Evolutionary conservation across 2,329 filamentous ascomycete genomes (phyloP), one percentile per base, ranked within the genome.

Genomic region (Exophiala sideris): DNA sequence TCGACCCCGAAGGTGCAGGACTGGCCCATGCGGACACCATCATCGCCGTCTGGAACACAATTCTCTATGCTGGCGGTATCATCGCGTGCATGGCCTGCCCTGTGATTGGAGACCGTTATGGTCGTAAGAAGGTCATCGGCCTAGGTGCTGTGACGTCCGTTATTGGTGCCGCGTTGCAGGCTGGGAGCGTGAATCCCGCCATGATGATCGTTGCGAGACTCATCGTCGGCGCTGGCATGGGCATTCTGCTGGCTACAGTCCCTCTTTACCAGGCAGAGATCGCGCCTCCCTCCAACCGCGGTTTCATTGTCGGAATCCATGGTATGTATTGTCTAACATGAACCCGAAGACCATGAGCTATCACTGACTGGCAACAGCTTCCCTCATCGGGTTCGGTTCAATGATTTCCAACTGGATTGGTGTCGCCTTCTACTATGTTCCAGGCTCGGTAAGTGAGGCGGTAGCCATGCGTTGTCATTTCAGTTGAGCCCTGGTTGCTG

Each of bases 261-360:
- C 73, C 73, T 0, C 66, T 72, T 0, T 77, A 75, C 53, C 66
- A 76, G 3, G 67, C 73, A 2, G 74, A 77, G 51, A 63, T 73
- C 0, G 69, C 73, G 0, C 74, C 74, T 1, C 69, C 70, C 0
- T 68, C 72, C 3, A 64, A 75, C 1, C 65, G 72, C 29, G 74
- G 74, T 21, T 70, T 71, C 40, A 16, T 54, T 14, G 39, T 48
- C 32, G 51, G 51, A 38, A 45, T 54, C n/a, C 48, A 58, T 24
- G 24, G 24, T 29, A 29, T 29, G 24, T 29, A 5, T 29, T 29
- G 24, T 5, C 7, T 5, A 29, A 29, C 5, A 29, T 8, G 7
- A 29, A 5, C 24, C 7, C 4, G 24, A 5, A 5, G 24, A 29
- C 24, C 2, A 29, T 29, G 24, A 29, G 24, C 24, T 29, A 3